phyloP scores from a whole-genome alignment of 257 asterid species.

The Lavandula angustifolia region DNA sequence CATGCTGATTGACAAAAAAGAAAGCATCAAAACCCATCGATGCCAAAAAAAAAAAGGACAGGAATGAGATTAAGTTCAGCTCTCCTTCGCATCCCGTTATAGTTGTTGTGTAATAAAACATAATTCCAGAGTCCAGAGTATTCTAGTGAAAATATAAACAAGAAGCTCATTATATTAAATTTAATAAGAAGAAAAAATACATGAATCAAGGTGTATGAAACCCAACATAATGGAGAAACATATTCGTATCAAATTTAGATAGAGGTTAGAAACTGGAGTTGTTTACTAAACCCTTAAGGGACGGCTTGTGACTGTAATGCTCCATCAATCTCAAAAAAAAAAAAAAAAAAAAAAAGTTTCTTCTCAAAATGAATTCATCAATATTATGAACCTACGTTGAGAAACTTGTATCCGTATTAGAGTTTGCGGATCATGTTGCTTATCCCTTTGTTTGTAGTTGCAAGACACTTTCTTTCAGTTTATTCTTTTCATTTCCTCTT shows the following conservation, averaged over 20 bases:
- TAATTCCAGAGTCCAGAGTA: no score
- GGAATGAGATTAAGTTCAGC: background rate
- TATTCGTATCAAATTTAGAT: background rate
- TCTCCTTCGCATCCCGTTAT: conserved; percentile 8
- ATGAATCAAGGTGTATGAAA: conserved; percentile 12
- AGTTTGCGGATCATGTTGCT: no score
- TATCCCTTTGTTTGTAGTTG: no score
- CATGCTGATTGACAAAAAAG: conserved; percentile 23
- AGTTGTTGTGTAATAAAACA: background rate
- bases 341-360: no score
- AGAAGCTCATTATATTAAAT: conserved; percentile 8
- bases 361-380: no score
- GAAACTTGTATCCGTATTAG: no score
- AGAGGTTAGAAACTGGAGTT: background rate
- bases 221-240: background rate
- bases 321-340: background rate
- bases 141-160: conserved; percentile 4
- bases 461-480: no score
- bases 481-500: no score
- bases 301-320: background rate
- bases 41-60: background rate
- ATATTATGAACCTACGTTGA: no score
- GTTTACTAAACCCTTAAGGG: background rate
- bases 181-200: background rate
- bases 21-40: conserved; percentile 3